These are phyloP conservation scores for Rhazya stricta DNA, from an alignment of 257 asterid genomes.

Conservation along the genomic window DNA sequence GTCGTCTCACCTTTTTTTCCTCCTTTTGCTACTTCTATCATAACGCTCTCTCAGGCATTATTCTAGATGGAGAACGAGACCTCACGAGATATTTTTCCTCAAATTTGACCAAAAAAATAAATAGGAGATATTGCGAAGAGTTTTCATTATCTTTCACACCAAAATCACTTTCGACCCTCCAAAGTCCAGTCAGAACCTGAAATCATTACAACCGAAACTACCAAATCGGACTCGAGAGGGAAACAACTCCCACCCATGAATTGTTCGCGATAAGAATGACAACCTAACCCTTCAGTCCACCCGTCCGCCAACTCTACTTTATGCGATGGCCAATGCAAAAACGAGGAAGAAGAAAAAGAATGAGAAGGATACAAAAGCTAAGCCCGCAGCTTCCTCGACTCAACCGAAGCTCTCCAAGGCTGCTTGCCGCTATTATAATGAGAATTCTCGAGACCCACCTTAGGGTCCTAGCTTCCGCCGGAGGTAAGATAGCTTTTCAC, in stretches of 20 bases:
- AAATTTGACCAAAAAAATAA: no score
- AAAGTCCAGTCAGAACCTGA: constrained; percentile 27
- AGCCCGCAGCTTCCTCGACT: constrained; percentile 22
- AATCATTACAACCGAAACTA: constrained; percentile 16
- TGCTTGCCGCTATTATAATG: constrained; percentile 89
- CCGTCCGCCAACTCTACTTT: constrained; percentile 54
- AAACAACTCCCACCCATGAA: constrained; percentile 68
- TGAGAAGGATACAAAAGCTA: constrained; percentile 26
- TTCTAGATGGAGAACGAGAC: no score
- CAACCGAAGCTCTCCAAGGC: constrained; percentile 89
- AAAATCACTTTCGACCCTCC: constrained; percentile 64
- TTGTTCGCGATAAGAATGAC: constrained; percentile 59
- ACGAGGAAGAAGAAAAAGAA: constrained; percentile 50
- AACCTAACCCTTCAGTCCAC: constrained; percentile 41
- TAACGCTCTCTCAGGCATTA: no score
- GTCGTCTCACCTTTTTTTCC: no score
- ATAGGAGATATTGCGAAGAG: no score
- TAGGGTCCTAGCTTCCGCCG: constrained; percentile 91
- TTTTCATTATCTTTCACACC: no score
- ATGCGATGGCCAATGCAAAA: constrained; percentile 43
- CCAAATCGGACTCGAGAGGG: constrained; percentile 26
- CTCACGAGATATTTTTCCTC: no score
- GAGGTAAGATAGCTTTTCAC: constrained; percentile 54
- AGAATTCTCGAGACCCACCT: constrained; percentile 74
- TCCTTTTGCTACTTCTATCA: no score